These are phyloP conservation scores for Heterococcus sp. DNA, from an alignment of 108 stramenopile species.

Conservation along the genomic window DNA sequence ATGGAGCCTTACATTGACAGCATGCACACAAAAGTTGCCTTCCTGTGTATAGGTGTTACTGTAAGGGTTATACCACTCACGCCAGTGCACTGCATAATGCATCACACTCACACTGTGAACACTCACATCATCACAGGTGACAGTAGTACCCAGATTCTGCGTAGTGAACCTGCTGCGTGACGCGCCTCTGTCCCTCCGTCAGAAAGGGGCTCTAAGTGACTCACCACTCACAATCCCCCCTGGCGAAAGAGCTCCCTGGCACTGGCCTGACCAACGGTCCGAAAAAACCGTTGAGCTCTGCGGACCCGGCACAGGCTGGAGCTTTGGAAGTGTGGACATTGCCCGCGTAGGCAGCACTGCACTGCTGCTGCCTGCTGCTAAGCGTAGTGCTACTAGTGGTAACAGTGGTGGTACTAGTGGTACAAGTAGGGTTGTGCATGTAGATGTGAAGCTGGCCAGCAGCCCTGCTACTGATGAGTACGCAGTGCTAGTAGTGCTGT, in stretches of 20 bases:
- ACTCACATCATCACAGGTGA: too few species aligned
- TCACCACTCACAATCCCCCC: slow-evolving; percentile 9
- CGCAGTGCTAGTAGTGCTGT: slow-evolving; percentile 39
- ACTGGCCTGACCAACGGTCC: slow-evolving; percentile 5
- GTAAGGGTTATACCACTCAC: too few species aligned
- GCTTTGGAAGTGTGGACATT: slow-evolving; percentile 12
- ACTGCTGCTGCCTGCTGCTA: slow-evolving; percentile 13
- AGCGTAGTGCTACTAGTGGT: neutral
- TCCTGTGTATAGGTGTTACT: too few species aligned
- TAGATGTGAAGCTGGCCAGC: slow-evolving; percentile 39
- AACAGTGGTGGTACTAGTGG: neutral
- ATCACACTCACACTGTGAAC: too few species aligned
- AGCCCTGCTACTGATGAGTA: slow-evolving; percentile 19
- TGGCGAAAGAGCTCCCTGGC: slow-evolving; percentile 19
- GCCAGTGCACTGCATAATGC: too few species aligned
- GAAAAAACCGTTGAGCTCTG: slow-evolving; percentile 7
- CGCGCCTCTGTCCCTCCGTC: slow-evolving; percentile 9
- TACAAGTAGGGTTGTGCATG: slow-evolving; percentile 14
- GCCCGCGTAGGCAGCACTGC: slow-evolving; percentile 34
- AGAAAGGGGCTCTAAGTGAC: slow-evolving; percentile 10
- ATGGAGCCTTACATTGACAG: too few species aligned
- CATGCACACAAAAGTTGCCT: too few species aligned
- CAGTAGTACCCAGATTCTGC: slow-evolving; percentile 24
- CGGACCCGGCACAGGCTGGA: slow-evolving; percentile 22
- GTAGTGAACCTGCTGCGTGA: slow-evolving; percentile 29